Base-by-base conservation (phyloP, 441 rosid species). In the Arabidopsis hybrid region DNA sequence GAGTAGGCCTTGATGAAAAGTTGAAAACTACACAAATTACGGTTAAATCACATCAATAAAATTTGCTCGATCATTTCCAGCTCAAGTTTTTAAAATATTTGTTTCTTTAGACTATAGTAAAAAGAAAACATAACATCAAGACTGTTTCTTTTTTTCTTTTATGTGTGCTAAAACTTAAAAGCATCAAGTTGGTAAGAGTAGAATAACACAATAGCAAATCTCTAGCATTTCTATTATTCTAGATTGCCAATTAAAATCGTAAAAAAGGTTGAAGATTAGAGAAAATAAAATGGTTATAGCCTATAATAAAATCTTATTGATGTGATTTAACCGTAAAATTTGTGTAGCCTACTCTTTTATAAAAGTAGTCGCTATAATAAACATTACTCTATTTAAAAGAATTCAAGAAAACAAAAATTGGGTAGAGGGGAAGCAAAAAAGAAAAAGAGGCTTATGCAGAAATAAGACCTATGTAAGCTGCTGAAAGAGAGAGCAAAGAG, bases 401-500 rank as follows among this genome's bases (percentile, higher is more conserved):
- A 51, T 1, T 3, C 14, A 60, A 35, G 26, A 64, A 68, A 17
- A 45, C 62, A 61, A 51, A 60, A 51, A 34, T 45, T 72, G 55
- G 42, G 34, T 16, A 32, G 17, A 38, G 26, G 64, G 45, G 1
- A 65, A 35, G 42, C 38, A 51, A 31, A 21, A 21, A 21, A 21
- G 26, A 21, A 21, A 21, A 21, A 21, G 26, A 21, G 26, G 26
- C 16, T 82, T 85, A 91, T 53, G 86, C 94, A 11, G 95, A 86
- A 53, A 77, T 78, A 51, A 95, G 92, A 78, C 94, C 99, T 16
- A 89, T 71, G 49, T 87, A 95, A 64, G 89, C 94, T 12, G 96
- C 99, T 67, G 83, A 60, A 71, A 95, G 67, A 61, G 96, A 88
- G 74, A 92, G 78, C 32, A 86, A 26, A 64, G 82, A 81, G 0